Base-by-base conservation (phyloP, 306 rosid species). In the Begonia masoniana region DNA sequence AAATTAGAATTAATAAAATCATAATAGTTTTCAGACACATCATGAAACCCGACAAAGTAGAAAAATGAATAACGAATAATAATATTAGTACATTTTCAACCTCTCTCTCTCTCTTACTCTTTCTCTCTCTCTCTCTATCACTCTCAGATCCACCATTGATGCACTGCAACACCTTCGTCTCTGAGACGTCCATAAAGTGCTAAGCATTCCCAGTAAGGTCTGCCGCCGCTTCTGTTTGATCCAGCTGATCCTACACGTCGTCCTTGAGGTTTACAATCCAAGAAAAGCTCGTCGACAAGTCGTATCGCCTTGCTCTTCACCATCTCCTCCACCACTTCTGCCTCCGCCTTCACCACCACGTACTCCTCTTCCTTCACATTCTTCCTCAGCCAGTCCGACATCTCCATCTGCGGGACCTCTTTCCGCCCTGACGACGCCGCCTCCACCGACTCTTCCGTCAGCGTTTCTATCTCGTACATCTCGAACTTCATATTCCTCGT, bases 141-240 rank as follows among this genome's bases (percentile, higher is more conserved):
- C 15, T 55, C 12, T 67, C 26, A 80, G 69, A 83, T 88, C 86
- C 89, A 81, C 94, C 94, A 84, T 7, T 84, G 94, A 50, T 84
- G 89, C 55, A 84, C 94, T 5, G 89, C 94, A 4, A 84, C 83
- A 50, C 94, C 89, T 63, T 75, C 83, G 51, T 84, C 94, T 23
- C 79, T 74, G 6, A 84, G 69, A 50, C 61, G 68, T 0, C 94
- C 94, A 36, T 84, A 84, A 63, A 84, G 43, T 0, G 94, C 89
- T 72, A 84, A 67, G 53, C 88, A 84, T 50, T 81, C 78, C 89
- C 94, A 84, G 43, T 84, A 84, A 50, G 94, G 82, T 60, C 82
- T 76, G 13, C 68, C 24, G 13, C 68, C 24, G 13, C 67, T 63
- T 12, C 55, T 68, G 9, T 43, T 48, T 6, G 47, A 11, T 10